Percentiles rank a stretch among this genome's conserved stretches.
phyloP scores from a whole-genome alignment of 2,329 filamentous ascomycete species.

The Sarocladium oryzae region DNA sequence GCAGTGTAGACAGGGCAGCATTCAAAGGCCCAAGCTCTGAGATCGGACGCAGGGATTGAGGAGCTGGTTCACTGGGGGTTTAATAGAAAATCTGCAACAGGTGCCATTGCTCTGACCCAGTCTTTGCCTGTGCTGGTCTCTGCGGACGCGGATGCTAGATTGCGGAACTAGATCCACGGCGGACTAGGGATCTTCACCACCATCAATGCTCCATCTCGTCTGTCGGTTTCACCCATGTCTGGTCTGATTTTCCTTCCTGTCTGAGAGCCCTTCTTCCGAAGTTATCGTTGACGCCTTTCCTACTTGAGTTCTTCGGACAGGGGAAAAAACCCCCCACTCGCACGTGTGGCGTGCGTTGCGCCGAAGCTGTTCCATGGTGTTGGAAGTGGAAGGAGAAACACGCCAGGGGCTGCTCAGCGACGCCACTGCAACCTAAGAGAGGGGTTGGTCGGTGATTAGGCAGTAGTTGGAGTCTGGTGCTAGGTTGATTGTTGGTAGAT shows the following conservation, averaged over 20 bases:
- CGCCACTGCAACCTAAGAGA: background rate
- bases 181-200: background rate
- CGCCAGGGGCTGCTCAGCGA: background rate
- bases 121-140: no score
- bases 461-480: background rate
- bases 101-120: no score
- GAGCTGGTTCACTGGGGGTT: background rate
- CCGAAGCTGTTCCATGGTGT: background rate
- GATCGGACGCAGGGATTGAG: background rate
- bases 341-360: slow-evolving; percentile 1
- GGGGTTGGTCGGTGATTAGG: background rate
- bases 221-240: background rate
- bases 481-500: no score
- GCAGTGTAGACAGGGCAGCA: background rate
- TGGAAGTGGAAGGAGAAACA: background rate
- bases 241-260: slow-evolving; percentile 1
- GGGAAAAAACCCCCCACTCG: background rate
- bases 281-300: background rate
- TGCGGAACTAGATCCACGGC: background rate
- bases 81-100: background rate
- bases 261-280: background rate
- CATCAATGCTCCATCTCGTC: background rate
- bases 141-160: no score
- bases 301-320: background rate
- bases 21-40: no score